phyloP scores from a whole-genome alignment of 352 stramenopile genomes.

The Plasmopara muralis region DNA sequence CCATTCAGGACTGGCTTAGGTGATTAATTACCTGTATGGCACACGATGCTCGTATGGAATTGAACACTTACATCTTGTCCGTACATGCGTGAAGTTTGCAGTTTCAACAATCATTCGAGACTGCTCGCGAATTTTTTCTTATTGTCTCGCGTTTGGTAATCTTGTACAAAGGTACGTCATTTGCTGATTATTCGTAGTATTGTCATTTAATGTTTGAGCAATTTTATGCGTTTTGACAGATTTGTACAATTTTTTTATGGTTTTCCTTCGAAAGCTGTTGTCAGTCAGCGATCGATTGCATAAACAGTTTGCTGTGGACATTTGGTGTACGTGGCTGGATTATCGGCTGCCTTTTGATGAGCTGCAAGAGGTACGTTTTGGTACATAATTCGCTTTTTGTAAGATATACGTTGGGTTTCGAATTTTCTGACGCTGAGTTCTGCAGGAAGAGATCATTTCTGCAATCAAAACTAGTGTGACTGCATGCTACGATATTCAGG shows the following conservation, averaged over 20 bases:
- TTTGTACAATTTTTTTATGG: slow-evolving; percentile 77
- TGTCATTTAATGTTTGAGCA: background rate
- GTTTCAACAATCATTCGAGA: slow-evolving; percentile 41
- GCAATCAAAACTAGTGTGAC: slow-evolving; percentile 44
- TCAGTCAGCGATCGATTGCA: slow-evolving; percentile 38
- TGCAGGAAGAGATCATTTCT: slow-evolving; percentile 49
- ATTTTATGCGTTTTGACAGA: slow-evolving; percentile 27
- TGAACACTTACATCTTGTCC: background rate
- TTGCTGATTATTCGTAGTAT: slow-evolving; percentile 1
- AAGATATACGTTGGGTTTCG: background rate
- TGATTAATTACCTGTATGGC: slow-evolving; percentile 10
- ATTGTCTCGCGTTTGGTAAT: slow-evolving; percentile 39
- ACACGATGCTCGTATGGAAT: background rate
- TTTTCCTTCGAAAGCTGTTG: slow-evolving; percentile 72
- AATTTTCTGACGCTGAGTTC: background rate
- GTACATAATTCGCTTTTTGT: background rate
- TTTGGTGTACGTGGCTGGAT: slow-evolving; percentile 70
- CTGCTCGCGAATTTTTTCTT: slow-evolving; percentile 35
- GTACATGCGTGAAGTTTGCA: slow-evolving; percentile 23
- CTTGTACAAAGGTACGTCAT: slow-evolving; percentile 32
- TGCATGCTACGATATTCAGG: slow-evolving; percentile 28
- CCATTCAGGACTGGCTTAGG: slow-evolving; percentile 67
- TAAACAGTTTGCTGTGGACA: slow-evolving; percentile 53
- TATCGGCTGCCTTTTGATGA: slow-evolving; percentile 34
- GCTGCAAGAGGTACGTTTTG: slow-evolving; percentile 52